Evolutionary conservation across 139 green algal genomes (phyloP), one percentile per base, ranked within the genome.

Genomic region (Astrephomene gubernaculifera): DNA sequence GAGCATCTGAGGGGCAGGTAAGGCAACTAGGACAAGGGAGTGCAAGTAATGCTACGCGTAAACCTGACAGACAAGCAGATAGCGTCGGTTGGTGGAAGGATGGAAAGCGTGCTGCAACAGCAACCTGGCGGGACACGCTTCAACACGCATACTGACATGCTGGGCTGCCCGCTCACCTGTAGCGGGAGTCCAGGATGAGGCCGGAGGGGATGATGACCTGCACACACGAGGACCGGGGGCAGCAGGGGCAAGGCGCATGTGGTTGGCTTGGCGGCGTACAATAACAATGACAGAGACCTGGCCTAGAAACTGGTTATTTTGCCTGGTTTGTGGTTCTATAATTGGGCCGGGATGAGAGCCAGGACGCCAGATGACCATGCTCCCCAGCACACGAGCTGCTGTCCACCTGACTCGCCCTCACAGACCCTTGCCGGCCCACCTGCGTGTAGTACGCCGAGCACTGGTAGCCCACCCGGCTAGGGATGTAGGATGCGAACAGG

Each of bases 401-500:
- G 14, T 35, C 24, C 35, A 4, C 53, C 17, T 7, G 71, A 29
- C 21, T 4, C 71, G n/a, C 4, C 29, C 19, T 1, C n/a, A 12
- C n/a, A 36, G 14, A 43, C 4, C 6, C 61, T 12, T 22, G 1
- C 33, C n/a, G n/a, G n/a, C 76, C 2, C 24, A 85, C 79, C 65
- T 86, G 64, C 45, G 35, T 73, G 86, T 95, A 95, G 85, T 93
- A 95, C 0, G 87, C 84, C 36, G 81, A 91, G 88, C 93, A 96
- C 82, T 96, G 93, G 88, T 97, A 97, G 27, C 94, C 94, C 8
- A 97, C 94, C 2, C 94, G 82, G 54, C 92, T 88, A 0, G 86
- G 88, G 24, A 97, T 91, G 88, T 95, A 82, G 0, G 90, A 93
- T 2, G 94, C 87, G 74, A 97, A 97, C 0, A 97, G 87, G 19